A percentile compares a stretch with the other conserved stretches of the same genome.
These are phyloP conservation scores for Centella asiatica DNA, from an alignment of 129 eudicot species.

Conservation along the genomic window DNA sequence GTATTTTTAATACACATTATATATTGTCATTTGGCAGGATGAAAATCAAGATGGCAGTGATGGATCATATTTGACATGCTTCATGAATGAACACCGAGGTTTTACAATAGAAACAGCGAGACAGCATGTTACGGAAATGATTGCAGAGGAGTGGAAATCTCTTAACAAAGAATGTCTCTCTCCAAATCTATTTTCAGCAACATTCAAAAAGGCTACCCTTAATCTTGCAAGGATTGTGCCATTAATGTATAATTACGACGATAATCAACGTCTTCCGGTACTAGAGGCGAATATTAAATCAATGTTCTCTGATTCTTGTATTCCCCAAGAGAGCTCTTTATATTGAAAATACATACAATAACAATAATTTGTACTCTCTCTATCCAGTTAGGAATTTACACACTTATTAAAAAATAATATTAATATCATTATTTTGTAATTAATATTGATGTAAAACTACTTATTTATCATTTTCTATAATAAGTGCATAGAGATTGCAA, in stretches of 20 bases:
- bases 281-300: neutral
- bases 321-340: no score
- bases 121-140: neutral
- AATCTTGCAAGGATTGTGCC: conserved; percentile 11
- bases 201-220: neutral
- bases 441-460: no score
- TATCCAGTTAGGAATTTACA: no score
- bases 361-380: no score
- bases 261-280: conserved; percentile 6
- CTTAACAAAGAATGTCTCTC: neutral
- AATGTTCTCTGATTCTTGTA: no score
- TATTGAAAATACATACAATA: no score
- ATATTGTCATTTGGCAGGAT: neutral
- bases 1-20: no score
- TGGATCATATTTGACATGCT: neutral
- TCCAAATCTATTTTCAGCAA: neutral
- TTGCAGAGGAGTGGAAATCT: neutral
- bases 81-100: neutral
- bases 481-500: no score
- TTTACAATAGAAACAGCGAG: neutral
- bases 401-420: no score
- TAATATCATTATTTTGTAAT: no score
- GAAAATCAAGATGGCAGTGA: neutral
- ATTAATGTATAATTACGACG: conserved; percentile 17
- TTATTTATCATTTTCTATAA: no score